Percentiles rank a stretch among this genome's conserved stretches.
Conservation (phyloP, 768 basidiomycete genomes). For the Crepidotus variabilis region DNA sequence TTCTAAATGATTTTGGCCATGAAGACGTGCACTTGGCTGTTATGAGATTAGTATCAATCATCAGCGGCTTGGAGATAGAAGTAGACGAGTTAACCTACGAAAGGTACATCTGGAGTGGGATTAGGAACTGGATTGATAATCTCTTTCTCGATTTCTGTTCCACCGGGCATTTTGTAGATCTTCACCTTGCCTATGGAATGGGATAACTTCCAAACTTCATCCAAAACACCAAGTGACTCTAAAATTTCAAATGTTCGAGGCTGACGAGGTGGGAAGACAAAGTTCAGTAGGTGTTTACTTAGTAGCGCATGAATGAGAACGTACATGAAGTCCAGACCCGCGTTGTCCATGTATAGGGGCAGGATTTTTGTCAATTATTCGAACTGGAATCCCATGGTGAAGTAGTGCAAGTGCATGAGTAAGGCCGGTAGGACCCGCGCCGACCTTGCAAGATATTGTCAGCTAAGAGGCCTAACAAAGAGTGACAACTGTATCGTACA, state of each 20-base stretch:
- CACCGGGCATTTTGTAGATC: constrained; percentile 30
- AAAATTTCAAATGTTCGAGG: constrained; percentile 42
- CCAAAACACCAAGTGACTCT: constrained; percentile 30
- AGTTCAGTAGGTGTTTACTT: too few relatives aligned
- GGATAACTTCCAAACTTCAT: constrained; percentile 26
- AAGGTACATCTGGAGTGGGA: background rate
- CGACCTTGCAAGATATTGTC: constrained; percentile 28
- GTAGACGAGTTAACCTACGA: background rate
- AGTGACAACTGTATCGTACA: too few relatives aligned
- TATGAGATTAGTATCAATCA: too few relatives aligned
- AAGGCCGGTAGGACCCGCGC: constrained; percentile 41
- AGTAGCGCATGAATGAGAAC: background rate
- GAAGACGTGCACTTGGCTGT: constrained; percentile 19
- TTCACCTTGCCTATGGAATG: constrained; percentile 18
- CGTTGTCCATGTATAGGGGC: constrained; percentile 31
- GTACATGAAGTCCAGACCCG: constrained; percentile 31
- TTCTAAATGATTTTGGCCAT: constrained; percentile 33
- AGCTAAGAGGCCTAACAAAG: too few relatives aligned
- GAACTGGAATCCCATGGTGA: constrained; percentile 42
- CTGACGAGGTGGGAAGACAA: constrained; percentile 15
- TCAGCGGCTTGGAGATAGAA: too few relatives aligned
- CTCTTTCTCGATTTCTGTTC: constrained; percentile 14
- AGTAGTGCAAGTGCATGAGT: constrained; percentile 37
- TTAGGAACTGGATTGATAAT: background rate
- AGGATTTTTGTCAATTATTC: constrained; percentile 44